A percentile compares a stretch with the other conserved stretches of the same genome.
These are phyloP conservation scores for Diatrype stigma DNA, from an alignment of 2,329 filamentous ascomycete genomes.

Conservation along the genomic window DNA sequence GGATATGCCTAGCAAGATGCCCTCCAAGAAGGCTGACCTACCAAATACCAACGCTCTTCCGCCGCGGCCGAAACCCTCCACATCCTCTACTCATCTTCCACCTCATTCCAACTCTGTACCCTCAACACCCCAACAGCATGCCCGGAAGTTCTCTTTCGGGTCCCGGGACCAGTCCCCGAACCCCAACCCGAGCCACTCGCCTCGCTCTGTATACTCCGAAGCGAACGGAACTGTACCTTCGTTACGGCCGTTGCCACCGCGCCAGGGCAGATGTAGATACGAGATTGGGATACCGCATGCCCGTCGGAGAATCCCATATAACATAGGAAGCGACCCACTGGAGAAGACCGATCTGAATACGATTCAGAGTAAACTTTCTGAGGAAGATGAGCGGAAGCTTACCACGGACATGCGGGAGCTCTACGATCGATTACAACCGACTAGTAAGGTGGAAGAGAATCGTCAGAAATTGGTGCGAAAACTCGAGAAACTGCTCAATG, in stretches of 20 bases:
- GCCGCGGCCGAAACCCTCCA: constrained; percentile 19
- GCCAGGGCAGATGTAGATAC: constrained; percentile 69
- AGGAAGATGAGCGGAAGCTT: constrained; percentile 70
- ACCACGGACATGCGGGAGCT: constrained; percentile 80
- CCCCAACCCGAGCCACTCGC: constrained; percentile 73
- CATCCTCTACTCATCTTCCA: constrained; percentile 45
- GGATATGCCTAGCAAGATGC: constrained; percentile 48
- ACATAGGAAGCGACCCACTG: constrained; percentile 74
- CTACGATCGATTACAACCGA: constrained; percentile 82
- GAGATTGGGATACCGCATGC: constrained; percentile 82
- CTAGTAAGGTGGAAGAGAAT: constrained; percentile 70
- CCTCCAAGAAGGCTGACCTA: constrained; percentile 37
- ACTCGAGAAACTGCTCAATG: constrained; percentile 80
- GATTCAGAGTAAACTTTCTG: constrained; percentile 65
- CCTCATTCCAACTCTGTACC: constrained; percentile 83
- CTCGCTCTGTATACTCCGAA: constrained; percentile 86
- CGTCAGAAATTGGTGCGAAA: constrained; percentile 77
- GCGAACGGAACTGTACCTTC: constrained; percentile 71
- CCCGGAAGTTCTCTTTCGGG: constrained; percentile 75
- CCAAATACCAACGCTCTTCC: constrained; percentile 17
- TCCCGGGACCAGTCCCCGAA: constrained; percentile 78
- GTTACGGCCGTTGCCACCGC: constrained; percentile 58
- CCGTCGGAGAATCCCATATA: constrained; percentile 87
- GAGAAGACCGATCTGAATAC: constrained; percentile 68
- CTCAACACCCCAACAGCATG: constrained; percentile 86